Conservation (phyloP, 805 yeast species). For the Sugiyamaella smithiae region DNA sequence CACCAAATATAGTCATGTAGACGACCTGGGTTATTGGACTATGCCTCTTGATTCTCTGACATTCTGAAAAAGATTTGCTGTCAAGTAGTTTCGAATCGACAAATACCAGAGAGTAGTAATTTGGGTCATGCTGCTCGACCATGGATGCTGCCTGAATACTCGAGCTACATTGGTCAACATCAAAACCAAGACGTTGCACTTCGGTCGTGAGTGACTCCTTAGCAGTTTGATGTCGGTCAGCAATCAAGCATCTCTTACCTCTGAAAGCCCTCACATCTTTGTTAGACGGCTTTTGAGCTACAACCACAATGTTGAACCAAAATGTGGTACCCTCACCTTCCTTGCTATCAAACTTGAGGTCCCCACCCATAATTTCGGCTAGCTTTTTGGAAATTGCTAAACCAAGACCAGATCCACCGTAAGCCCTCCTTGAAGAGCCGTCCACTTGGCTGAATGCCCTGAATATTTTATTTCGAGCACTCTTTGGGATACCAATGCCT, state of each 20-base stretch:
- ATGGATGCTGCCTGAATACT: slow-evolving; percentile 23
- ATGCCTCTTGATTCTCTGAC: slow-evolving; percentile 13
- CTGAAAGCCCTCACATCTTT: slow-evolving; percentile 19
- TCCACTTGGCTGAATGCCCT: slow-evolving; percentile 57
- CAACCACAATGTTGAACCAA: slow-evolving; percentile 39
- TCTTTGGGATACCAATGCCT: slow-evolving; percentile 52
- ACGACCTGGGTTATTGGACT: slow-evolving; percentile 23
- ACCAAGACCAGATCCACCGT: slow-evolving; percentile 55
- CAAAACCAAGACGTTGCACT: slow-evolving; percentile 38
- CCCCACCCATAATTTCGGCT: slow-evolving; percentile 50
- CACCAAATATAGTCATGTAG: slow-evolving; percentile 28
- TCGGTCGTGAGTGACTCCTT: slow-evolving; percentile 36
- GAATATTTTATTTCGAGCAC: slow-evolving; percentile 45
- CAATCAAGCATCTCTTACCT: slow-evolving; percentile 33
- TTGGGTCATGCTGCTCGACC: slow-evolving; percentile 14
- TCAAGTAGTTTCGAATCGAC: slow-evolving; percentile 22
- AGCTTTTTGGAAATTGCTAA: slow-evolving; percentile 48
- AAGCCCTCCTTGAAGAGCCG: slow-evolving; percentile 48
- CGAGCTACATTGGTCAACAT: slow-evolving; percentile 29
- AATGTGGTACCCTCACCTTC: slow-evolving; percentile 50
- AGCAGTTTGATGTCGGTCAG: slow-evolving; percentile 36
- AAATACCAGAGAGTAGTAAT: slow-evolving; percentile 22
- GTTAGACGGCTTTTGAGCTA: slow-evolving; percentile 28
- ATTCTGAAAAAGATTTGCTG: slow-evolving; percentile 15
- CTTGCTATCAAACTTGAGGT: slow-evolving; percentile 43